phyloP scores from a whole-genome alignment of 106 monocot species.

The Dendrobium catenatum region DNA sequence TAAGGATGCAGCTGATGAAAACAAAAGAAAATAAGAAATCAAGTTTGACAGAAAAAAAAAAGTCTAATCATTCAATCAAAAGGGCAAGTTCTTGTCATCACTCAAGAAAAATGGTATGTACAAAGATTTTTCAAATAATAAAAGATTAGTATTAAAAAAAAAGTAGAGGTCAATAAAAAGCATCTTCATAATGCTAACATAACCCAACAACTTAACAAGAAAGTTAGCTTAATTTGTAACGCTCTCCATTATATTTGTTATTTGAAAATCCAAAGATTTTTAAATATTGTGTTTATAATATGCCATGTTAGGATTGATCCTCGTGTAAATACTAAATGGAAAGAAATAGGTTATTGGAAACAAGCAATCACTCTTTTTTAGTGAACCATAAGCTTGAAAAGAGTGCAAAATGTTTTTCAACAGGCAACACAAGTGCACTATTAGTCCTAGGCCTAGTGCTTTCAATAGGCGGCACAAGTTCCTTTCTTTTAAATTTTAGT shows the following conservation, averaged over 20 bases:
- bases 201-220: neutral
- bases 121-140: neutral
- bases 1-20: slow-evolving; percentile 75
- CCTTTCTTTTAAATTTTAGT: too few species aligned
- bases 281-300: neutral
- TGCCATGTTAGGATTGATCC: neutral
- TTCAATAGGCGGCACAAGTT: too few species aligned
- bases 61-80: neutral
- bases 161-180: neutral
- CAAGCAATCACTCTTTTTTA: neutral
- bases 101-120: neutral
- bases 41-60: neutral
- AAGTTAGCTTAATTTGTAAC: neutral
- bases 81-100: neutral
- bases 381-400: neutral
- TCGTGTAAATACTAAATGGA: neutral
- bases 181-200: neutral
- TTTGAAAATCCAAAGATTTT: neutral
- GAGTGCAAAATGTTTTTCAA: too few species aligned
- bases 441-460: too few species aligned
- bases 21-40: neutral
- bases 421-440: too few species aligned
- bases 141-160: neutral
- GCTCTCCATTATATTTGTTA: neutral
- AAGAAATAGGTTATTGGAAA: neutral